phyloP scores from a whole-genome alignment of 2,329 filamentous ascomycete genomes.

The Paramyrothecium sp. region DNA sequence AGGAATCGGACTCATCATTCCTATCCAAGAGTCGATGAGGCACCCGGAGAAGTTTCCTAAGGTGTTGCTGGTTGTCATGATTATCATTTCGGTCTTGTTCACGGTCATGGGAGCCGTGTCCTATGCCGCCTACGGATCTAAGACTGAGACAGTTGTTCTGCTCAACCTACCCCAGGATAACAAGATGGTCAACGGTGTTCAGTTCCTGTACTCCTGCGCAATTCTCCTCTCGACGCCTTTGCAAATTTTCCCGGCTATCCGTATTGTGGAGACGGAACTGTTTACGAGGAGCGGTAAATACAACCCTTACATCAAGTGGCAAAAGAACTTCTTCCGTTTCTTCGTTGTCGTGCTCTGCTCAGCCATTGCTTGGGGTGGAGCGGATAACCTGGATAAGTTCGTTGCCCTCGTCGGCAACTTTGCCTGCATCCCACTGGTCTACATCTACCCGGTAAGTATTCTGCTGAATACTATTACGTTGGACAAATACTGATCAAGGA shows the following conservation, averaged over 20 bases:
- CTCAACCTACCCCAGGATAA: constrained; percentile 95
- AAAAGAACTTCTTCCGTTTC: constrained; percentile 97
- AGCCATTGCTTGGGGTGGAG: constrained; percentile 85
- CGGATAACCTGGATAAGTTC: constrained; percentile 94
- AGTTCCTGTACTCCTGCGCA: constrained; percentile 97
- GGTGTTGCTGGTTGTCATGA: constrained; percentile 88
- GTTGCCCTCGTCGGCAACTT: constrained; percentile 95
- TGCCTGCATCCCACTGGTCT: constrained; percentile 94
- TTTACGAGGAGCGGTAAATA: constrained; percentile 96
- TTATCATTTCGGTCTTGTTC: constrained; percentile 91
- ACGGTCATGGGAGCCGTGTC: constrained; percentile 88
- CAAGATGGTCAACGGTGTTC: constrained; percentile 91
- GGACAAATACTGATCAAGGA: constrained; percentile 26
- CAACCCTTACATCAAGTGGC: constrained; percentile 98
- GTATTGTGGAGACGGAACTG: constrained; percentile 91
- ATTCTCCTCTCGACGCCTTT: constrained; percentile 93
- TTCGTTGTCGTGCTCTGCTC: constrained; percentile 86
- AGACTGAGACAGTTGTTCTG: constrained; percentile 94
- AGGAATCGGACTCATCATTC: constrained; percentile 94
- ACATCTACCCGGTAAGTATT: constrained; percentile 88
- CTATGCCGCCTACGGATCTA: constrained; percentile 92
- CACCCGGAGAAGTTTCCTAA: constrained; percentile 85
- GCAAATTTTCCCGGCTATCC: constrained; percentile 96
- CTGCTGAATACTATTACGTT: not conserved
- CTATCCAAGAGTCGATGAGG: constrained; percentile 97